Evolutionary conservation across 2,329 filamentous ascomycete genomes (phyloP).

Genomic region (Tolypocladium paradoxum): DNA sequence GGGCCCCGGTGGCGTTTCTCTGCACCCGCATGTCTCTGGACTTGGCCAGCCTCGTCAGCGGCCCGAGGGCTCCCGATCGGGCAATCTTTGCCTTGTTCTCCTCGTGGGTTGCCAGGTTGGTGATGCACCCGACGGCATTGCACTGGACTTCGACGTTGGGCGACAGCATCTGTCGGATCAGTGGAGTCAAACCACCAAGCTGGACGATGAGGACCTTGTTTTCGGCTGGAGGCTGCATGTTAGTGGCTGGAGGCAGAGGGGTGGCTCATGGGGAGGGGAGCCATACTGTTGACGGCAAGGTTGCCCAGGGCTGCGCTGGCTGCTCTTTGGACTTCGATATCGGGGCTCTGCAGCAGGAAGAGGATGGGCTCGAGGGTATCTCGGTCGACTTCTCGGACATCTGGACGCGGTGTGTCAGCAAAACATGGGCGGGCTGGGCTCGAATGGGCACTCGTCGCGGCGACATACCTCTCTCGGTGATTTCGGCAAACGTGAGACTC

Average conservation of each 20-base stretch:
- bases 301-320: conserved; percentile 94
- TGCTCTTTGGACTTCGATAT: conserved; percentile 94
- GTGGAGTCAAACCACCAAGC: conserved; percentile 76
- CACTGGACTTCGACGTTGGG: conserved; percentile 97
- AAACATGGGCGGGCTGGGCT: not conserved
- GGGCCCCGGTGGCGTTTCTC: conserved; percentile 87
- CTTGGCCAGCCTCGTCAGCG: conserved; percentile 84
- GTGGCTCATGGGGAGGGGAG: not conserved
- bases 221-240: conserved; percentile 56
- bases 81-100: conserved; percentile 99
- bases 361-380: conserved; percentile 94
- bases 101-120: conserved; percentile 94
- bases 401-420: conserved; percentile 32
- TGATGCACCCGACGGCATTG: conserved; percentile 98
- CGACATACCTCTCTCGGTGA: conserved; percentile 82
- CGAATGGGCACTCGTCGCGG: not conserved
- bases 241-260: conserved; percentile 1
- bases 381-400: conserved; percentile 91
- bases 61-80: conserved; percentile 81
- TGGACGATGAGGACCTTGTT: conserved; percentile 97
- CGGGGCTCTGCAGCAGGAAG: conserved; percentile 84
- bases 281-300: conserved; percentile 87
- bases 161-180: conserved; percentile 98
- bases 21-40: conserved; percentile 98
- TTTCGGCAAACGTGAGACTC: conserved; percentile 96